Evolutionary conservation across 768 basidiomycete genomes (phyloP).

Genomic region (Cubamyces sp.): DNA sequence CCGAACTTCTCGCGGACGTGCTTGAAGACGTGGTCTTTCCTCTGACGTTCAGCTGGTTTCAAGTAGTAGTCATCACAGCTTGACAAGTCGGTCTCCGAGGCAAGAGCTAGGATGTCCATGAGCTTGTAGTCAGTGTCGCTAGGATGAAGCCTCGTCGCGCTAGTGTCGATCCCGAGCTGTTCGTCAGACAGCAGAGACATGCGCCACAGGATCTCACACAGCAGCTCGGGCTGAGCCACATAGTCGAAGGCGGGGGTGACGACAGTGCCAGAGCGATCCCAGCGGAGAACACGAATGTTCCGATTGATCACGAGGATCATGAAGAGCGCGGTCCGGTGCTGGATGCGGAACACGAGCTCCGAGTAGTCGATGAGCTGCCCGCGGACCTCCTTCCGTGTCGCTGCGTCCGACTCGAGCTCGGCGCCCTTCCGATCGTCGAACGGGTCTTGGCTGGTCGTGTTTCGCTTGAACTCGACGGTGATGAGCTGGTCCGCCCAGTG

Average conservation of each 20-base stretch:
- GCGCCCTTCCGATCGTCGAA: neutral
- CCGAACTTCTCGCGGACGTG: slow-evolving; percentile 7
- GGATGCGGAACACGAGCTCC: neutral
- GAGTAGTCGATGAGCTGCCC: slow-evolving; percentile 8
- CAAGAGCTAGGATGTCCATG: neutral
- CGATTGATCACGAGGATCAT: slow-evolving; percentile 2
- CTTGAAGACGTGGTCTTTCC: neutral
- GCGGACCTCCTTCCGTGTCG: neutral
- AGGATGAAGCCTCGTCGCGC: neutral
- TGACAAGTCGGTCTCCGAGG: too few relatives aligned
- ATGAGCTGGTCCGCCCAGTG: slow-evolving; percentile 3
- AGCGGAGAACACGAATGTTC: slow-evolving; percentile 1
- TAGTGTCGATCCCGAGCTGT: slow-evolving; percentile 1
- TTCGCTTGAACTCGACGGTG: slow-evolving; percentile 1
- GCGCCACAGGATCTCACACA: neutral
- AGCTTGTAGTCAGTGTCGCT: neutral
- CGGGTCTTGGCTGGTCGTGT: neutral
- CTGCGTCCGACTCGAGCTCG: neutral
- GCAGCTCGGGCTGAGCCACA: neutral
- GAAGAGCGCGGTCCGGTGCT: slow-evolving; percentile 5
- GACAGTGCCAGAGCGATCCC: slow-evolving; percentile 8
- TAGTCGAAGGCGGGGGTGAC: slow-evolving; percentile 3
- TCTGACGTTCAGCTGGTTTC: neutral
- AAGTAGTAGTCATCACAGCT: neutral
- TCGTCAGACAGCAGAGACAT: neutral